Conservation (phyloP, 768 basidiomycete species). For the Calocybe cyanea region DNA sequence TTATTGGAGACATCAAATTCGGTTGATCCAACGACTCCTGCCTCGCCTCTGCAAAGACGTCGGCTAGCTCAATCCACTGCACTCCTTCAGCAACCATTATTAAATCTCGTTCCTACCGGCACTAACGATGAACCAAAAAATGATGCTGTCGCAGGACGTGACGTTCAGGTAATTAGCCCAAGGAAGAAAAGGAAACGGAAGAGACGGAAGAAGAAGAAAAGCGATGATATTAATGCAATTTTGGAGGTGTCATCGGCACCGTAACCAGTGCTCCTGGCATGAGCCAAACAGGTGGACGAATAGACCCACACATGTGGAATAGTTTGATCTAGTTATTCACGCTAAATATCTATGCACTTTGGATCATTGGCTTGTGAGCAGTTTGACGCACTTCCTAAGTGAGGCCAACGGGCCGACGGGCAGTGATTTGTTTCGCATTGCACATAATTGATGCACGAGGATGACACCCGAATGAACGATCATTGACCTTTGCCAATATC, state of each 20-base stretch:
- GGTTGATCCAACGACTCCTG: constrained; percentile 14
- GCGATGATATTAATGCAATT: constrained; percentile 3
- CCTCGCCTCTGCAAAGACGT: constrained; percentile 6
- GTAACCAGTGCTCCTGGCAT: background rate
- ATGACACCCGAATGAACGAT: no score
- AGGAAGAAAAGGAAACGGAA: constrained; percentile 60
- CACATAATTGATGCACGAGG: no score
- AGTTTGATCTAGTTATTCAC: no score
- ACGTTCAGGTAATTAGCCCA: constrained; percentile 19
- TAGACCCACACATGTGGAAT: background rate
- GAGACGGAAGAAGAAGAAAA: constrained; percentile 48
- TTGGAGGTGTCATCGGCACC: background rate
- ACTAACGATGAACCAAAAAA: constrained; percentile 30
- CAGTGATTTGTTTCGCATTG: no score
- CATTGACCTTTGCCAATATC: no score
- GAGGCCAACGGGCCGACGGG: no score
- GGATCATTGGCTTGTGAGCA: no score
- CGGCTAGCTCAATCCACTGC: constrained; percentile 17
- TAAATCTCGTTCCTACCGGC: constrained; percentile 50
- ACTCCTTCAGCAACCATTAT: constrained; percentile 36
- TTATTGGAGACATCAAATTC: constrained; percentile 13
- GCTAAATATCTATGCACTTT: background rate
- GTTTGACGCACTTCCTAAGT: no score
- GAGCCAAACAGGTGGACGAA: background rate
- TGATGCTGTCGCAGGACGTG: constrained; percentile 17